Conservation (phyloP, 768 basidiomycete genomes). For the Lactifluus subvellereus region DNA sequence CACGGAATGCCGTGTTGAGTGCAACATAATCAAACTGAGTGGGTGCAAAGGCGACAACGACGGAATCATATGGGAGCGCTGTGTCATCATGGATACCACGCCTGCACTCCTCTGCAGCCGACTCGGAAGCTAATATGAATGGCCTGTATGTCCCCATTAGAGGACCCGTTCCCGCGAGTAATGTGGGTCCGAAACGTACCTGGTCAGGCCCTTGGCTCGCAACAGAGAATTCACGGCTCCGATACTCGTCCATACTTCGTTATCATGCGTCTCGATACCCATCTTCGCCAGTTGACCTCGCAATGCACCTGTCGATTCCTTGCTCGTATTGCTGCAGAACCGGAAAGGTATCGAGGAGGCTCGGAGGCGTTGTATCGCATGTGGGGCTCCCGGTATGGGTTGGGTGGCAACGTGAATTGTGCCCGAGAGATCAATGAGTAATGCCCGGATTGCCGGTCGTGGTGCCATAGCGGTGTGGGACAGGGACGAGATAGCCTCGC, state of each 20-base stretch:
- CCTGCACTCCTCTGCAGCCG: conserved; percentile 28
- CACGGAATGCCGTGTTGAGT: conserved; percentile 62
- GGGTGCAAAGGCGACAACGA: conserved; percentile 61
- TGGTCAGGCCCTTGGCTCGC: conserved; percentile 36
- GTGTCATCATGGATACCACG: conserved; percentile 16
- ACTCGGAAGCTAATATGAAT: conserved; percentile 31
- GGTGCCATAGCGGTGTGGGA: neutral
- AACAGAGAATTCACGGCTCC: conserved; percentile 50
- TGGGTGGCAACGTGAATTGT: conserved; percentile 52
- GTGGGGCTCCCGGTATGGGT: conserved; percentile 44
- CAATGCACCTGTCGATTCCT: conserved; percentile 48
- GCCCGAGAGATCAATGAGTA: conserved; percentile 65
- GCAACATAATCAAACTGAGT: conserved; percentile 43
- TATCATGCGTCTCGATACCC: conserved; percentile 41
- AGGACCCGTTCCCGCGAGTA: neutral
- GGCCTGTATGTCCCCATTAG: conserved; percentile 32
- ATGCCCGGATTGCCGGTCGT: conserved; percentile 41
- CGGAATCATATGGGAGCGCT: conserved; percentile 42
- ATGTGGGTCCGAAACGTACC: conserved; percentile 30
- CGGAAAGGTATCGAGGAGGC: conserved; percentile 37
- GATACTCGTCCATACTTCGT: conserved; percentile 59
- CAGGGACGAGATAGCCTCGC: neutral
- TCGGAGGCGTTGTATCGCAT: conserved; percentile 37
- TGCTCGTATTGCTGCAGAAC: conserved; percentile 65
- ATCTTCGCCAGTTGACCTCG: conserved; percentile 39